Conservation (phyloP, 2,329 filamentous ascomycete genomes). For the Aureobasidium mangrovei region DNA sequence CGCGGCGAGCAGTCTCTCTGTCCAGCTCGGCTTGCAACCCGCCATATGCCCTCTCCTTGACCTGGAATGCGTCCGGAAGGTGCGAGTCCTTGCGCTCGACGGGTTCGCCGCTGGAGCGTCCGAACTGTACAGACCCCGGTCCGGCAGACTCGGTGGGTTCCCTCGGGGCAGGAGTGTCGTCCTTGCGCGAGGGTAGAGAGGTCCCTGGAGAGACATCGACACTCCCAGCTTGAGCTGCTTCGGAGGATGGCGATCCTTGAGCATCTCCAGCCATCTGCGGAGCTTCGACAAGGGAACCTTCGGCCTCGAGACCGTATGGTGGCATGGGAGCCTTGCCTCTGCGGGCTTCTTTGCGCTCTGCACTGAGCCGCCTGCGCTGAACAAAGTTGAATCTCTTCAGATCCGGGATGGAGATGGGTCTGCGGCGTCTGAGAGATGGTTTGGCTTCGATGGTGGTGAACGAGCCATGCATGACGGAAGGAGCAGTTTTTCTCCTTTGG, state of each 20-base stretch:
- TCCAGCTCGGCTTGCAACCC: neutral
- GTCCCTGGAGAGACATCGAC: neutral
- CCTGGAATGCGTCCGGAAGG: neutral
- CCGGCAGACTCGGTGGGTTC: neutral
- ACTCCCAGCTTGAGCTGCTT: neutral
- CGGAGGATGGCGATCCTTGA: neutral
- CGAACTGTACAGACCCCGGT: too few relatives aligned
- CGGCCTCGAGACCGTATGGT: neutral
- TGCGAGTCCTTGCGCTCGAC: conserved; percentile 5
- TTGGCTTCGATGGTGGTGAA: conserved; percentile 1
- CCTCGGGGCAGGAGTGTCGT: neutral
- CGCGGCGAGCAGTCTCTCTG: too few relatives aligned
- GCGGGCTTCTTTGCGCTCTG: neutral
- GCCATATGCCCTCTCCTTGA: neutral
- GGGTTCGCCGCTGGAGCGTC: neutral
- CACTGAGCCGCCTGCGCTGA: neutral
- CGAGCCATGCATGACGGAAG: neutral
- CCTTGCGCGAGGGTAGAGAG: neutral
- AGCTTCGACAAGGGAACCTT: neutral
- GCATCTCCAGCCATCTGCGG: neutral
- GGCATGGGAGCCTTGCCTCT: neutral
- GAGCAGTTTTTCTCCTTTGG: neutral
- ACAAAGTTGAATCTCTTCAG: neutral
- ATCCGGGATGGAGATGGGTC: neutral
- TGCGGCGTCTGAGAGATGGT: neutral